Base-by-base conservation (phyloP, 345 rosid genomes). In the Citrus maxima region DNA sequence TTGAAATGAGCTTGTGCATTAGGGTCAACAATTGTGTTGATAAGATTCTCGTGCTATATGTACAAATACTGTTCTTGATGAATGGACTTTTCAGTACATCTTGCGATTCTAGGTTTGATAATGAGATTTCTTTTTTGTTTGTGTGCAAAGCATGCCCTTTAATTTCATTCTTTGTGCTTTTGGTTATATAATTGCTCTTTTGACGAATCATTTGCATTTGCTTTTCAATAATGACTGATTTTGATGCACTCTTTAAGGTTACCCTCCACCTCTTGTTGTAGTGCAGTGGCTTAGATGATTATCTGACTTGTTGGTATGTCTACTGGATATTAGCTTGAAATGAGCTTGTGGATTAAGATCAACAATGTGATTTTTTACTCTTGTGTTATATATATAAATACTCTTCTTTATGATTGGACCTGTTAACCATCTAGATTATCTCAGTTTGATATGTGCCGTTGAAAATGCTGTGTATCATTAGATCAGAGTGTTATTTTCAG, bases 71-170 rank as follows among this genome's bases (percentile, higher is more conserved):
- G 58, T 5, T 18, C 58, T 54, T 54, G 58, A 18, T 54, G 58
- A 54, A 19, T 54, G 58, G 58, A 1, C 22, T 18, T 54, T 16
- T 54, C 22, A 54, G 7, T 54, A 18, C 7, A 16, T 54, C 58
- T 54, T 1, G 22, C 1, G 1, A 18, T 4, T 54, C 51, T 18
- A 18, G 22, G 58, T 54, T 54, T 54, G 22, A 54, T 65, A 6
- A 12, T 25, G 60, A 28, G 62, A 64, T 64, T 74, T 60, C 2
- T 0, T 54, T 18, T 54, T 27, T 0, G 19, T 21, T 75, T 34
- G 2, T 76, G 79, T 54, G 65, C 78, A 63, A 63, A 75, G 71
- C 0, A 54, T 46, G 70, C 46, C 16, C 54, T 38, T 60, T 60
- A 37, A 59, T 60, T 75, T 75, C 28, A 27, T 59, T 73, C 2